These are phyloP conservation scores for Phytophthora quininea DNA, from an alignment of 352 stramenopile genomes.

Conservation along the genomic window DNA sequence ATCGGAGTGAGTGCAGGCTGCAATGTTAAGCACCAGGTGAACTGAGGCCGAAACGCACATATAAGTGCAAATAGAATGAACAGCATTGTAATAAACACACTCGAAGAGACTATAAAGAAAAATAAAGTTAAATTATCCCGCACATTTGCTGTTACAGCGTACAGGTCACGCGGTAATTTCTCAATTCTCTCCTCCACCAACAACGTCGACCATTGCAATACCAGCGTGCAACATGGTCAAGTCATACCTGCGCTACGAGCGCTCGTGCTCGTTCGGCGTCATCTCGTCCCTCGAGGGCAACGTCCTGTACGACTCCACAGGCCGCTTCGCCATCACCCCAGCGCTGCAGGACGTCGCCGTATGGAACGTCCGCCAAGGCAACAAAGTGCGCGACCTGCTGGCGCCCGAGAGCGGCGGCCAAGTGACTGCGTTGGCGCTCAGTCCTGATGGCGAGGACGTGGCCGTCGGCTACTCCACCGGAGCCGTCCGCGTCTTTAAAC, in stretches of 20 bases:
- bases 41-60: too few species aligned
- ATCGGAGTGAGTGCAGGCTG: too few species aligned
- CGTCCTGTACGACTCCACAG: constrained; percentile 86
- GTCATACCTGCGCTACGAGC: constrained; percentile 94
- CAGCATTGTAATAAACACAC: too few species aligned
- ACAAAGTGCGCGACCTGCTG: constrained; percentile 78
- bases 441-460: constrained; percentile 77
- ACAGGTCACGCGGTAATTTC: too few species aligned
- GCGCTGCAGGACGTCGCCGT: constrained; percentile 91
- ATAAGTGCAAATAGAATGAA: too few species aligned
- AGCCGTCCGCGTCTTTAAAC: constrained; percentile 76
- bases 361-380: constrained; percentile 92
- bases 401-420: constrained; percentile 51
- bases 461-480: constrained; percentile 88
- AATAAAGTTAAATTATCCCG: too few species aligned
- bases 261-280: constrained; percentile 89
- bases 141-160: too few species aligned
- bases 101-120: too few species aligned
- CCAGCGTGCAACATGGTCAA: constrained; percentile 75
- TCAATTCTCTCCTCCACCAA: constrained; percentile 3
- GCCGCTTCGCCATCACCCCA: constrained; percentile 85
- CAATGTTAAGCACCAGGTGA: too few species aligned
- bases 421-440: constrained; percentile 81
- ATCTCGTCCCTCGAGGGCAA: constrained; percentile 90
- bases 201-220: not conserved